Evolutionary conservation across 345 rosid species (phyloP), one percentile per base, ranked within the genome.

Genomic region (Mallotus nudiflorus): DNA sequence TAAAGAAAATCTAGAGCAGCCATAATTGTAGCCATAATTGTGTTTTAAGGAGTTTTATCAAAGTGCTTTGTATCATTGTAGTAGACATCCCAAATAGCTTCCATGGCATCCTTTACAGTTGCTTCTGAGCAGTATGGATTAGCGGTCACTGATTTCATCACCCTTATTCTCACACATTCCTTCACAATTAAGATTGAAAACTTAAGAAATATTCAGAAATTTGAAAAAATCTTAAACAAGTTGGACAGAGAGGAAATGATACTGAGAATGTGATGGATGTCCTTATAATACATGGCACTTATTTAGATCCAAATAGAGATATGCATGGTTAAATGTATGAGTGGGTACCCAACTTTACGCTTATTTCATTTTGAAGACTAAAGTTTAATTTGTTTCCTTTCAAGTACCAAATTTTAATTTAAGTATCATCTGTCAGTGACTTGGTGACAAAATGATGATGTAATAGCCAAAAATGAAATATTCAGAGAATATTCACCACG

Each of bases 111-210:
- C 82, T 75, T 87, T 19, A 92, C 89, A 35, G 92, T 92, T 24
- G 82, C 85, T 74, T 85, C 82, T 11, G 98, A 86, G 89, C 98
- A 96, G 82, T 79, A 73, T 24, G 98, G 96, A 69, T 91, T 96
- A 19, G 77, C 83, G 2, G 49, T 72, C 77, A 92, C 50, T 0
- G 97, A 91, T 69, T 84, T 86, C 96, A 89, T 62, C 37, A 83
- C 95, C 83, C 96, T 90, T 85, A 97, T 89, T 75, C 84, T 89
- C 70, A 95, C 80, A 66, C 97, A 95, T 75, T 92, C 99, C 99
- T 93, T 82, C 28, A 60, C 53, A 68, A 59, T 49, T 57, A 72
- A 71, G 35, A 60, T 6, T 22, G 10, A 22, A 55, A 49, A 75
- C 48, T 22, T 33, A 20, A 60, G 9, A 33, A 45, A 70, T 13